Evolutionary conservation across 345 rosid genomes (phyloP), one percentile per base, ranked within the genome.

Genomic region (Sisymbrium altissimum): DNA sequence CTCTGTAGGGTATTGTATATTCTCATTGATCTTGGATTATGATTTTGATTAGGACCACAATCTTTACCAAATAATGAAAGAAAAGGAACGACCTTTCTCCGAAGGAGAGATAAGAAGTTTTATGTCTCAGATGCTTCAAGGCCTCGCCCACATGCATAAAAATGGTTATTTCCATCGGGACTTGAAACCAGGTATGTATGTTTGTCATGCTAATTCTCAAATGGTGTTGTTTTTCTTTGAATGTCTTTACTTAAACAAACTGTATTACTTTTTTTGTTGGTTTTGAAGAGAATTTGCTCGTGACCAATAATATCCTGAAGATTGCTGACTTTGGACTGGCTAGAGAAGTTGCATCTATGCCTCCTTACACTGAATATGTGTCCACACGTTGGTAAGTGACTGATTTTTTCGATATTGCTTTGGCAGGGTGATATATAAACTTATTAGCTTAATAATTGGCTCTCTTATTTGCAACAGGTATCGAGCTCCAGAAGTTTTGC

Each of bases 321-420:
- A 91, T 93, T 82, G 98, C 97, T 53, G 98, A 93, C 82, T 89
- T 93, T 86, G 98, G 98, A 59, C 80, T 93, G 74, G 96, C 97
- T 64, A 91, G 98, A 84, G 98, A 93, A 83, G 87, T 93, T 70
- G 85, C 85, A 30, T 93, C 98, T 54, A 56, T 74, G 82, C 96
- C 98, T 79, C 97, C 98, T 66, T 93, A 89, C 74, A 93, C 98
- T 54, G 98, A 93, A 83, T 93, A 93, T 86, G 98, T 93, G 56
- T 93, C 98, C 64, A 93, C 97, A 5, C 86, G 97, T 35, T 93
- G 98, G 97, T 93, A 76, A 81, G 88, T 75, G 21, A 30, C 58
- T 40, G n/a, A 27, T 17, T 7, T 33, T 32, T 27, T 11, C 21
- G 23, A 60, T 30, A 66, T 59, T 12, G 4, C 18, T 52, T 32